Evolutionary conservation across 352 stramenopile species (phyloP), one percentile per base, ranked within the genome.

Genomic region (Pythium folliculosum): DNA sequence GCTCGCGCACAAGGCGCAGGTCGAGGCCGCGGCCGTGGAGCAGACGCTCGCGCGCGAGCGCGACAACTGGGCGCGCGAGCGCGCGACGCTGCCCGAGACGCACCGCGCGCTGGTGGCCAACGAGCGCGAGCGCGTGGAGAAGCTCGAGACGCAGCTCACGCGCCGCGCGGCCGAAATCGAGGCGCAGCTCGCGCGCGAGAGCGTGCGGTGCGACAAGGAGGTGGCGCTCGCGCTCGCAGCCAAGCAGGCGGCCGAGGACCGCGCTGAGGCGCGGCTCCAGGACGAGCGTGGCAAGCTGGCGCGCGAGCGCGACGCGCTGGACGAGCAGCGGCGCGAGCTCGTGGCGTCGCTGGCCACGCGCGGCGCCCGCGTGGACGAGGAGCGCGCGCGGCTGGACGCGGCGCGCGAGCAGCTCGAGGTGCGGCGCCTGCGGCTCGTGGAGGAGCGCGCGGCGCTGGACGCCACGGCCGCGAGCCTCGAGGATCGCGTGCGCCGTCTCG

Each of bases 301-400:
- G 13, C 77, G 84, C 16, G 86, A 95, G 58, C 83, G 84, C 0
- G 78, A 91, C 27, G 79, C 82, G 6, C 75, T 93, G 16, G 86
- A 95, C 53, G 82, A 83, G 49, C 83, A 95, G 67, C 83, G 84
- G 5, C 75, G 80, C 14, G 83, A 93, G 62, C 67, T 93, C 40
- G 54, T 95, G 17, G 70, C 77, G 52, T 78, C 76, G 9, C 74
- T 90, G 61, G 76, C 81, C 40, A 75, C 73, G 32, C 76, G 78
- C 48, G 81, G 75, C 21, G 71, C 77, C 5, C 81, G 84, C 16
- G 69, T 80, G 4, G 84, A 95, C 64, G 84, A 95, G 30, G 84
- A 93, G 49, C 83, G 85, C 13, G 84, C 74, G n/a, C 80, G 81
- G 38, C 51, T 92, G 57, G 84, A 93, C 51, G 78, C 80, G 9